Evolutionary conservation across 2,329 filamentous ascomycete species (phyloP), one percentile per base, ranked within the genome.

Genomic region (Hyphodiscus sp.): DNA sequence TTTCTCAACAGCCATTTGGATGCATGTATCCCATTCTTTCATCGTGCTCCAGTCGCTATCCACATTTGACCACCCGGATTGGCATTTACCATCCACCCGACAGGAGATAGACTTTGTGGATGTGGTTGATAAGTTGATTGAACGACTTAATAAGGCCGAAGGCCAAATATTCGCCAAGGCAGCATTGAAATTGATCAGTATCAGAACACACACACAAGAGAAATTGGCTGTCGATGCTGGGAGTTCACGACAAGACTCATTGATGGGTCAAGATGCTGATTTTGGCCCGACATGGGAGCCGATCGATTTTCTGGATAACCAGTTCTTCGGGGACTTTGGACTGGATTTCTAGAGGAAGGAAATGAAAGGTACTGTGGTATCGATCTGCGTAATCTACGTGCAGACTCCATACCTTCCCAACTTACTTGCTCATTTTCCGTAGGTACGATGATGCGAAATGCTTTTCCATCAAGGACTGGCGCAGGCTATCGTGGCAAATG

Each of bases 11-110:
- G 43, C 54, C 9, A 45, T 53, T 1, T 49, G 49, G 18, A 38
- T 67, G 0, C 68, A 73, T 45, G 64, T 73, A 46, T 62, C 69
- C 23, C 64, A 64, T 6, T 67, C 59, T 33, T 47, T 70, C n/a
- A 67, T 65, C 2, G 57, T 70, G 1, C 58, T 74, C 43, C 69
- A 71, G 47, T 62, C 69, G 20, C 61, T 74, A 8, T 67, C 67
- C 0, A 69, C 65, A 4, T 65, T 73, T 6, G 55, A 65, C 16
- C 68, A 73, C 51, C 70, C 68, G 16, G 67, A 65, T 2, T 73
- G 70, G 71, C 67, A 73, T 55, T 61, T 61, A 18, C 59, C 66
- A n/a, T 66, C 65, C 19, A 68, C 70, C 43, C 66, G 64, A 16
- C 63, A 67, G 29, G 65, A 56, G 2, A 61, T 72, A 1, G 54